Evolutionary conservation across 139 green algal species (phyloP).

Genomic region (Chlamydomonas schloesseri): DNA sequence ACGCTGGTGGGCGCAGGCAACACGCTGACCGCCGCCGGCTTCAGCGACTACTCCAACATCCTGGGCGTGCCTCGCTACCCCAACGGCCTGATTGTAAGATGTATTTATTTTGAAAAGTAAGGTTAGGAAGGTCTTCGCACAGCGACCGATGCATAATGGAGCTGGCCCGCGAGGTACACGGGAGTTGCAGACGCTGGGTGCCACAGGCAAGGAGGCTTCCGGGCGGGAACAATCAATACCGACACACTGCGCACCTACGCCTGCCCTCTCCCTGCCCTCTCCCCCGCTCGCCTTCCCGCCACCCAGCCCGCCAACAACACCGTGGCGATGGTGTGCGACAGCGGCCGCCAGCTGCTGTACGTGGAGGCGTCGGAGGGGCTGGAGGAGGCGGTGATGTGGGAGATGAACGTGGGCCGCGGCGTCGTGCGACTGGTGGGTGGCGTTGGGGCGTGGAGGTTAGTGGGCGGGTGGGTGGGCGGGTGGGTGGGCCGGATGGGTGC

Average conservation of each 20-base stretch:
- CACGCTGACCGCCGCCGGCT: not conserved
- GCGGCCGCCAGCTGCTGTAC: not conserved
- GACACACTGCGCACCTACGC: too few relatives aligned
- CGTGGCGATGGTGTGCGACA: not conserved
- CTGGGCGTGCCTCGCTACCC: not conserved
- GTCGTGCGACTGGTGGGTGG: constrained; percentile 18
- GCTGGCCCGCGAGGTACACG: too few relatives aligned
- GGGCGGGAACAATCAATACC: too few relatives aligned
- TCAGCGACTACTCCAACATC: not conserved
- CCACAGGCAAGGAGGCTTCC: too few relatives aligned
- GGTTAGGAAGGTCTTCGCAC: too few relatives aligned
- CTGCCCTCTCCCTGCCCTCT: too few relatives aligned
- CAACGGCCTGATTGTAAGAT: not conserved
- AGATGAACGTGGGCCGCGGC: not conserved
- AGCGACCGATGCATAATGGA: too few relatives aligned
- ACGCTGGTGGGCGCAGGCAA: not conserved
- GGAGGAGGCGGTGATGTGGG: constrained; percentile 5
- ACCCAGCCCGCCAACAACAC: not conserved
- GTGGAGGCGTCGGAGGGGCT: not conserved
- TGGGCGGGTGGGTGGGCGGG: too few relatives aligned
- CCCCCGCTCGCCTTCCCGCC: not conserved
- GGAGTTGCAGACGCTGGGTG: too few relatives aligned
- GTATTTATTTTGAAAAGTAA: too few relatives aligned
- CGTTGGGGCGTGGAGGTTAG: not conserved
- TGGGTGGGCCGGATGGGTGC: too few relatives aligned